Evolutionary conservation across 169 alveolate species (phyloP), one percentile per base, ranked within the genome.

Genomic region (Eimeria zaria): DNA sequence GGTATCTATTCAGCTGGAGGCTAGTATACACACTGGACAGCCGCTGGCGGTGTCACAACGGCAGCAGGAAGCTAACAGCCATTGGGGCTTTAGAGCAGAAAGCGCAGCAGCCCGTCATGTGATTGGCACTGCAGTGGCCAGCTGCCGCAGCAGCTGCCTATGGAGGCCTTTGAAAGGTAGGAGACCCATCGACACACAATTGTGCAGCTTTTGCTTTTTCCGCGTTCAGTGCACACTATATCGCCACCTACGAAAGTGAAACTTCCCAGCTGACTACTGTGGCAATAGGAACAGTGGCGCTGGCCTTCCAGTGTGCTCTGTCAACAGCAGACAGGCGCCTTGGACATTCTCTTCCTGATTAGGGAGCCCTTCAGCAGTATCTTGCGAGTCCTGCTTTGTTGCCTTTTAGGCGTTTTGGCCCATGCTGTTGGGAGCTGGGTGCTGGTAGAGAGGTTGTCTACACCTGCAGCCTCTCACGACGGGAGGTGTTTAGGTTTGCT

Each of bases 91-190:
- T 60, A 39, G 67, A 16, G 92, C 64, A n/a, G 73, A 41, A n/a
- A 62, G 92, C 33, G 92, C 92, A 18, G 92, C 78, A 1, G 92
- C 92, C 18, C 93, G 96, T 36, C 96, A 93, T 60, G 83, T 93
- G 36, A 33, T 93, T 48, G 96, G 96, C 67, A 53, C 96, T 30
- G 89, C 96, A 33, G 88, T 93, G 30, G 87, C 96, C 24, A 55
- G 46, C 7, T 80, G 96, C 67, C 85, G 96, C 55, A 88, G 93
- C 76, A 83, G 96, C 62, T 80, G 94, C 78, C 76, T 93, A 3
- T 93, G 96, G 96, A 93, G 80, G 81, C 89, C 96, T 41, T 74
- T 58, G 44, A 87, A 93, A n/a, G 96, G 96, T 93, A 48, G 44
- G 94, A 27, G 20, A 48, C 48, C 48, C 24, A 5, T 69, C 24